Percentiles rank a stretch among this genome's conserved stretches.
phyloP scores from a whole-genome alignment of 2,329 filamentous ascomycete genomes.

The Periconia sp. region DNA sequence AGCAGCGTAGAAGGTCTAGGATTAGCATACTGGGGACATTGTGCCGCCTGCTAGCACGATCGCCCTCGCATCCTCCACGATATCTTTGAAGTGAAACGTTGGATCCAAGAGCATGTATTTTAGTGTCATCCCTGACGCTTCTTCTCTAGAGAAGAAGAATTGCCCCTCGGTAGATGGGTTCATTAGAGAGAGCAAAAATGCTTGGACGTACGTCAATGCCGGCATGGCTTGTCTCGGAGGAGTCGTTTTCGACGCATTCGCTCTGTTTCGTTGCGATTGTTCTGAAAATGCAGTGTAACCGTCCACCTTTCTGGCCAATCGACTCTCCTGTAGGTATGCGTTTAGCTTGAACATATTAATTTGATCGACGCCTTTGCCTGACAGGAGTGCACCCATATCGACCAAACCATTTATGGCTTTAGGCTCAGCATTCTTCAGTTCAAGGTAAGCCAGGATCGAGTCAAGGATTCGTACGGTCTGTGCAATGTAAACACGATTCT shows the following conservation, averaged over 20 bases:
- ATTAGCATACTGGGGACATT: constrained; percentile 79
- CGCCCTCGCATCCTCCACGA: constrained; percentile 82
- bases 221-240: constrained; percentile 50
- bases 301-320: constrained; percentile 92
- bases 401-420: constrained; percentile 68
- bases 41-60: constrained; percentile 93
- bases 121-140: constrained; percentile 64
- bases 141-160: constrained; percentile 61
- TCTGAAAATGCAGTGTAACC: constrained; percentile 75
- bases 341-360: constrained; percentile 92
- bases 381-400: constrained; percentile 73
- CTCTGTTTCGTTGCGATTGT: constrained; percentile 46
- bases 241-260: neutral
- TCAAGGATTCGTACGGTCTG: constrained; percentile 85
- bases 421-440: constrained; percentile 51
- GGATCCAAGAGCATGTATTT: constrained; percentile 91
- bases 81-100: constrained; percentile 86
- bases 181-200: constrained; percentile 79
- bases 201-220: constrained; percentile 67
- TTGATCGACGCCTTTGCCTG: constrained; percentile 87
- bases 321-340: constrained; percentile 87
- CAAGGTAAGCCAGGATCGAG: constrained; percentile 74
- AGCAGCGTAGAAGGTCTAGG: neutral
- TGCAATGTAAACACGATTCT: constrained; percentile 89
- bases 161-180: constrained; percentile 76